phyloP scores from a whole-genome alignment of 768 basidiomycete genomes.

The Phylloporus sp. region DNA sequence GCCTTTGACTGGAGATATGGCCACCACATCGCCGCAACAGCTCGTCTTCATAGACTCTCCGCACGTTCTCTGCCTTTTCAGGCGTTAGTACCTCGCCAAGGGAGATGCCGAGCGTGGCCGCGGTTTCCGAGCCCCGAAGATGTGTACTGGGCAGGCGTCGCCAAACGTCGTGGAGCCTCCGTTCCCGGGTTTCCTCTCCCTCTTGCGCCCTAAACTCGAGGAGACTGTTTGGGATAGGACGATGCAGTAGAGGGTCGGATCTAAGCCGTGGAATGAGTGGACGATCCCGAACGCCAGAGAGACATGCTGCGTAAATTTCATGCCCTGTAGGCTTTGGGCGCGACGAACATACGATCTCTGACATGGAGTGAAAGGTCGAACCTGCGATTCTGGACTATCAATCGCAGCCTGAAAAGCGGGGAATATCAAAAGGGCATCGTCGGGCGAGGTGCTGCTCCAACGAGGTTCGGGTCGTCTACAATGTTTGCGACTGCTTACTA shows the following conservation, averaged over 20 bases:
- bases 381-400: constrained; percentile 15
- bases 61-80: constrained; percentile 58
- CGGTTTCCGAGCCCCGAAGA: constrained; percentile 22
- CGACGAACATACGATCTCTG: constrained; percentile 18
- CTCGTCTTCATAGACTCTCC: constrained; percentile 75
- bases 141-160: constrained; percentile 43
- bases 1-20: constrained; percentile 37
- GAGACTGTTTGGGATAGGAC: constrained; percentile 47
- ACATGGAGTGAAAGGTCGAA: constrained; percentile 25
- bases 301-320: constrained; percentile 50
- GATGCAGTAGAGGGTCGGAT: constrained; percentile 45
- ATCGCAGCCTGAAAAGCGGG: constrained; percentile 8
- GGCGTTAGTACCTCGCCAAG: constrained; percentile 35
- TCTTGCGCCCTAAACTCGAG: constrained; percentile 62
- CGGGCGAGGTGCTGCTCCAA: constrained; percentile 13
- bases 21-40: constrained; percentile 54
- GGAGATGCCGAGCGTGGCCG: constrained; percentile 13
- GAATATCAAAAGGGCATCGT: constrained; percentile 30
- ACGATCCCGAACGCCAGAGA: constrained; percentile 50
- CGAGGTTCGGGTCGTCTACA: constrained; percentile 18
- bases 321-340: constrained; percentile 38
- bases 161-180: constrained; percentile 62
- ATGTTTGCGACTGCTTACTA: constrained; percentile 34
- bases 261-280: constrained; percentile 57
- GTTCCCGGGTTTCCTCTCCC: constrained; percentile 57